Evolutionary conservation across 1,284 basidiomycete genomes (phyloP).

Genomic region (Fomitiporia mediterranea): DNA sequence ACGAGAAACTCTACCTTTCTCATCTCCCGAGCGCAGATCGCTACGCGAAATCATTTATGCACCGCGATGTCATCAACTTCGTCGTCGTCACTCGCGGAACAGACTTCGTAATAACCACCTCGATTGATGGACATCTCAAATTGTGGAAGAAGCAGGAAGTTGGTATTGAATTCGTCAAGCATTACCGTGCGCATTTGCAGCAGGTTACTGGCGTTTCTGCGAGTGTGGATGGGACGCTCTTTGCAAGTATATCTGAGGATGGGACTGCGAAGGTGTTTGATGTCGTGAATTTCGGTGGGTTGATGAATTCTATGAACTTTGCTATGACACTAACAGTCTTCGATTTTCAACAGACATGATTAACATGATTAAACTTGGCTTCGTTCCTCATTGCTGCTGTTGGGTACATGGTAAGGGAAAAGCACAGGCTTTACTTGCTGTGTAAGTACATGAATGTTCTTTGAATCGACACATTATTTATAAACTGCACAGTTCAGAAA

Average conservation of each 20-base stretch:
- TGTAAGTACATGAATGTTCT: slow-evolving; percentile 47
- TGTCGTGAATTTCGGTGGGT: slow-evolving; percentile 90
- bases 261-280: slow-evolving; percentile 93
- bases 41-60: slow-evolving; percentile 99
- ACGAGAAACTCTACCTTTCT: slow-evolving; percentile 84
- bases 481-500: slow-evolving; percentile 65
- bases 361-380: slow-evolving; percentile 92
- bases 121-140: slow-evolving; percentile 93
- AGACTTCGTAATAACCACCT: slow-evolving; percentile 92
- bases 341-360: slow-evolving; percentile 78
- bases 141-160: slow-evolving; percentile 97
- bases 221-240: slow-evolving; percentile 90
- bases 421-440: slow-evolving; percentile 82
- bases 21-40: slow-evolving; percentile 90
- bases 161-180: slow-evolving; percentile 92
- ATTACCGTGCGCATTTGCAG: slow-evolving; percentile 87
- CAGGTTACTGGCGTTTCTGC: slow-evolving; percentile 78
- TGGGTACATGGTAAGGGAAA: slow-evolving; percentile 92
- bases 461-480: slow-evolving; percentile 18
- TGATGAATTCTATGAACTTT: neutral
- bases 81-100: slow-evolving; percentile 84
- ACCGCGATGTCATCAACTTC: slow-evolving; percentile 89
- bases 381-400: slow-evolving; percentile 79
- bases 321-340: neutral
- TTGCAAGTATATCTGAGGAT: slow-evolving; percentile 85